These are phyloP conservation scores for Pinus taeda DNA, from an alignment of 75 land plant genomes.

Conservation along the genomic window DNA sequence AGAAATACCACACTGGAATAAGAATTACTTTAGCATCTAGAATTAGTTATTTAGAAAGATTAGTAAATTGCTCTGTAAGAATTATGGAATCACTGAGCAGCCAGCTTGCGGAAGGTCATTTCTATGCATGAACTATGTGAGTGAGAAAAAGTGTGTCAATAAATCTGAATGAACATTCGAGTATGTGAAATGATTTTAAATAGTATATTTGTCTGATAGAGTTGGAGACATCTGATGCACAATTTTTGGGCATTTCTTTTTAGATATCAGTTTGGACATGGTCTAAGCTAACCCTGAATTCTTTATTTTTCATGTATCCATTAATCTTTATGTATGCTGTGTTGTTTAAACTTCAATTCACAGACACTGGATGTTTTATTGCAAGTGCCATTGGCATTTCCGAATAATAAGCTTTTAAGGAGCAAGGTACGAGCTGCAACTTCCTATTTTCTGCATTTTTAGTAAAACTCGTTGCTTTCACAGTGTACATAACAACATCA, in stretches of 20 bases:
- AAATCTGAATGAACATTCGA: neutral
- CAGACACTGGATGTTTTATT: slow-evolving; percentile 88
- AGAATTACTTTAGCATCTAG: neutral
- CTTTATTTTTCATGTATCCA: neutral
- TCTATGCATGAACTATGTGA: neutral
- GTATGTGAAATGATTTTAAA: neutral
- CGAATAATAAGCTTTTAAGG: slow-evolving; percentile 63
- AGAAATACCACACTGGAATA: neutral
- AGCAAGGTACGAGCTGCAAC: slow-evolving; percentile 54
- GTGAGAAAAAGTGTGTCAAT: neutral
- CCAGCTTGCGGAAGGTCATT: neutral
- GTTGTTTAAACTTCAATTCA: slow-evolving; percentile 2
- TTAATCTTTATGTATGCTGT: neutral
- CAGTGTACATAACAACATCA: neutral
- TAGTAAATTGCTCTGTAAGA: neutral
- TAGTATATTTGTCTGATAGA: neutral
- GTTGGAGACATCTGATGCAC: neutral
- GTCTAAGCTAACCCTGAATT: neutral
- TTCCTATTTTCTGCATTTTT: neutral
- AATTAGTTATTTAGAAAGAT: too few relatives aligned
- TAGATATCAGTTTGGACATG: neutral
- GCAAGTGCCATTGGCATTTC: slow-evolving; percentile 68
- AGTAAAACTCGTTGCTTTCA: neutral
- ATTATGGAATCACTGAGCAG: neutral
- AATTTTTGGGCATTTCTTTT: neutral